A percentile compares a stretch with the other conserved stretches of the same genome.
phyloP scores from a whole-genome alignment of 1,284 basidiomycete genomes.

The Leccinum huronense region DNA sequence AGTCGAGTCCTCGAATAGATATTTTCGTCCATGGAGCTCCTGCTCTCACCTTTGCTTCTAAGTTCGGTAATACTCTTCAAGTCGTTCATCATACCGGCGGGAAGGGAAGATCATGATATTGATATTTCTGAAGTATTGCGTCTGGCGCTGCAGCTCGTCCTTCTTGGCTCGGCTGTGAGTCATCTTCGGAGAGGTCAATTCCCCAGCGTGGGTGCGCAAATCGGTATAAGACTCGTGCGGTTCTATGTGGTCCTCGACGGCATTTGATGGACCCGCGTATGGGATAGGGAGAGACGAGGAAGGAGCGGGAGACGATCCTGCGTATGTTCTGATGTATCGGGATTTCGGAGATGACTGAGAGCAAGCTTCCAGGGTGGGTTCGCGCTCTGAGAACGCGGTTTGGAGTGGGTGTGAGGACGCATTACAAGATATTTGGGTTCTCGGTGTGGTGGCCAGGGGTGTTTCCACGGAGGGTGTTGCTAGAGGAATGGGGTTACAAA shows the following conservation, averaged over 20 bases:
- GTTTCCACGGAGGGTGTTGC: too few relatives aligned
- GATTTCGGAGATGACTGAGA: slow-evolving; percentile 31
- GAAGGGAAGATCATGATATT: slow-evolving; percentile 36
- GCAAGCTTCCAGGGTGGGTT: slow-evolving; percentile 16
- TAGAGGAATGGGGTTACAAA: neutral
- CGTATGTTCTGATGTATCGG: slow-evolving; percentile 63
- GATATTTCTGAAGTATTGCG: slow-evolving; percentile 23
- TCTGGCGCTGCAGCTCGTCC: slow-evolving; percentile 23
- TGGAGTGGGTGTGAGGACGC: slow-evolving; percentile 20
- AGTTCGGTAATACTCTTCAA: slow-evolving; percentile 78
- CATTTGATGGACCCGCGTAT: slow-evolving; percentile 24
- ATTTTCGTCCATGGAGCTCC: slow-evolving; percentile 79
- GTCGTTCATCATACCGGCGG: slow-evolving; percentile 65
- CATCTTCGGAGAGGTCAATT: slow-evolving; percentile 71
- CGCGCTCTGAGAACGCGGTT: slow-evolving; percentile 16
- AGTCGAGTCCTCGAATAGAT: slow-evolving; percentile 76
- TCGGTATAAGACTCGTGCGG: slow-evolving; percentile 66
- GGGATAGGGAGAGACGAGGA: slow-evolving; percentile 56
- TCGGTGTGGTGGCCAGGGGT: slow-evolving; percentile 6
- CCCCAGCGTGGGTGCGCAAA: slow-evolving; percentile 68
- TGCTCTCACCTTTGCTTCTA: slow-evolving; percentile 71
- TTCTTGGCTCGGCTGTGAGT: slow-evolving; percentile 42
- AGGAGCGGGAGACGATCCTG: slow-evolving; percentile 72
- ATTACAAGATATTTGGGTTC: slow-evolving; percentile 21
- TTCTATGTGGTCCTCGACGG: slow-evolving; percentile 43